These are phyloP conservation scores for Geotrichum ghanense DNA, from an alignment of 805 yeast species.

Conservation along the genomic window DNA sequence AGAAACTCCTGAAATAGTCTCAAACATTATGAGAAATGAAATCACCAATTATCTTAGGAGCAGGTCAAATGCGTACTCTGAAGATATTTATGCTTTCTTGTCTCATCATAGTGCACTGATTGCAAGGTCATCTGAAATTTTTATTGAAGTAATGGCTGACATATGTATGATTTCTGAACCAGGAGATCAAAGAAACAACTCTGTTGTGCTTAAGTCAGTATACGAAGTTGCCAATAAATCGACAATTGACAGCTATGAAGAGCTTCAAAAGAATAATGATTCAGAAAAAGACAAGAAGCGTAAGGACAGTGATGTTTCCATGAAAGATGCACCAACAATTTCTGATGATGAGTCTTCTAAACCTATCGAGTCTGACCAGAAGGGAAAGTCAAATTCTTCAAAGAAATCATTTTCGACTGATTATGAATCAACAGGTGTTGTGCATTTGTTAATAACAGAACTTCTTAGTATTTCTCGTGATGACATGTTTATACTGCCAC, in stretches of 20 bases:
- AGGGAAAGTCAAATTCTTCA: conserved; percentile 14
- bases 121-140: conserved; percentile 38
- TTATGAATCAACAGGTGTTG: conserved; percentile 39
- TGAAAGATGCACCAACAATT: conserved; percentile 19
- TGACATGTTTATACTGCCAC: conserved; percentile 26
- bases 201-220: background rate
- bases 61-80: conserved; percentile 13
- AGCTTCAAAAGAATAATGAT: background rate
- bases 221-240: background rate
- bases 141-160: conserved; percentile 30
- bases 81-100: conserved; percentile 21
- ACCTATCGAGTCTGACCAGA: conserved; percentile 6
- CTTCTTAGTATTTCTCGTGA: conserved; percentile 38
- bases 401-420: background rate
- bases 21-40: conserved; percentile 39
- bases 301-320: conserved; percentile 22
- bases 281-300: conserved; percentile 11
- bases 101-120: conserved; percentile 13
- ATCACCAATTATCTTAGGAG: conserved; percentile 31
- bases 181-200: background rate
- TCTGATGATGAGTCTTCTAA: conserved; percentile 8
- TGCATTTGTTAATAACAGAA: conserved; percentile 53
- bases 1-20: conserved; percentile 45
- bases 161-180: conserved; percentile 17
- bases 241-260: background rate